Percentiles rank a stretch among this genome's conserved stretches.
These are phyloP conservation scores for Diversispora epigaea DNA, from an alignment of 192 early-diverging fungal genomes.

Conservation along the genomic window DNA sequence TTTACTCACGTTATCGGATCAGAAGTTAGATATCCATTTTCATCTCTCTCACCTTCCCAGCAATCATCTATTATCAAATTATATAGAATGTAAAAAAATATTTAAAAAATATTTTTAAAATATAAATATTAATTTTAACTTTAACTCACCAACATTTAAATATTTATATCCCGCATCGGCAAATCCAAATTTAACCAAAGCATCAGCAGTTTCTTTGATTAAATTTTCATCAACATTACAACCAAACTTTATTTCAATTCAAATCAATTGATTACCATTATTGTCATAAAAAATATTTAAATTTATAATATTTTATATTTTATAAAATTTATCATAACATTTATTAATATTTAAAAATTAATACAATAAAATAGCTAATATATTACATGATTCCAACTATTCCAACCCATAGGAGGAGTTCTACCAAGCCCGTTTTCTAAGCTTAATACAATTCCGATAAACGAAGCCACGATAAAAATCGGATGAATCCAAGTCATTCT, in stretches of 20 bases:
- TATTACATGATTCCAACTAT: constrained; percentile 14
- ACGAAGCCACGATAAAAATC: not conserved
- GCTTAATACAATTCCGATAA: not conserved
- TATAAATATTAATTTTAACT: not conserved
- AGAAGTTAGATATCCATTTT: constrained; percentile 33
- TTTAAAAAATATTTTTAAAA: not conserved
- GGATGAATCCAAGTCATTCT: too few species aligned
- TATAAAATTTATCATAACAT: not conserved
- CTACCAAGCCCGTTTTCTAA: constrained; percentile 6
- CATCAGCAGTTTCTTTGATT: constrained; percentile 52
- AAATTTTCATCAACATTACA: constrained; percentile 53
- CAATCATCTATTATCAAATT: constrained; percentile 46
- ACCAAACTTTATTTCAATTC: constrained; percentile 21
- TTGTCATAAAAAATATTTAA: too few species aligned
- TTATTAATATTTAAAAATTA: not conserved
- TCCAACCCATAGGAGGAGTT: constrained; percentile 14
- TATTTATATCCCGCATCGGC: constrained; percentile 52
- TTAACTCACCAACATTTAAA: constrained; percentile 40
- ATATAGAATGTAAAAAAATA: not conserved
- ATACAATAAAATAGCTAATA: not conserved
- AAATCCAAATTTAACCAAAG: constrained; percentile 44
- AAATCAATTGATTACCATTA: too few species aligned
- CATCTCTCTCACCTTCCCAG: constrained; percentile 47
- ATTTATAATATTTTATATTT: too few species aligned
- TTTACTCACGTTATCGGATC: constrained; percentile 33